phyloP scores from a whole-genome alignment of 2,329 filamentous ascomycete genomes.

The Scytalidium lignicola region DNA sequence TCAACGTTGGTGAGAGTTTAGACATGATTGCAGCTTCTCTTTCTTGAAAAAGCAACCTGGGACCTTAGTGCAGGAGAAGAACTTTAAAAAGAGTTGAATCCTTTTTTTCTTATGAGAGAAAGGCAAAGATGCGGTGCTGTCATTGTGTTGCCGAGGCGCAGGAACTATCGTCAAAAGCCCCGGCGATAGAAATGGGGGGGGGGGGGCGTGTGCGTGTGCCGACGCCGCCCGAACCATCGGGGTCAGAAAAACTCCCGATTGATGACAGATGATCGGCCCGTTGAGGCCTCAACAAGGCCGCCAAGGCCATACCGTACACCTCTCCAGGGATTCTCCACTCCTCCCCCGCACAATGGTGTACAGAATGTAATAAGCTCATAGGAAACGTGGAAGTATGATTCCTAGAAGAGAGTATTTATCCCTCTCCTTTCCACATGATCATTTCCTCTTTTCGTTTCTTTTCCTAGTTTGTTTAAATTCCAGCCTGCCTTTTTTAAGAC shows the following conservation, averaged over 20 bases:
- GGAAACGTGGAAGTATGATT: not conserved
- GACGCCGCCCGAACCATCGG: too few species aligned
- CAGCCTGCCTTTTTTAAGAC: not conserved
- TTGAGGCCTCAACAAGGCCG: not conserved
- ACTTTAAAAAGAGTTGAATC: not conserved
- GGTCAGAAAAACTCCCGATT: too few species aligned
- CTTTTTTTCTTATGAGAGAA: not conserved
- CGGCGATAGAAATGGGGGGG: too few species aligned
- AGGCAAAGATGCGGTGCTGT: not conserved
- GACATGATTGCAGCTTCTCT: slow-evolving; percentile 48
- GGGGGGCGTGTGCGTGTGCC: too few species aligned
- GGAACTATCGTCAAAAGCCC: not conserved
- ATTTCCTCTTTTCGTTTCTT: not conserved
- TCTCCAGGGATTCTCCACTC: not conserved
- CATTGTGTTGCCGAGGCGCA: not conserved
- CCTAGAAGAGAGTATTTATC: not conserved
- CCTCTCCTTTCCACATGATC: not conserved
- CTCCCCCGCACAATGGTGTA: not conserved
- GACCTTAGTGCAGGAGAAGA: not conserved
- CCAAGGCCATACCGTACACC: too few species aligned
- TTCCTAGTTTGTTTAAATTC: not conserved
- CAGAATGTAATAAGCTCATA: too few species aligned
- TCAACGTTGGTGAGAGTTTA: slow-evolving; percentile 66
- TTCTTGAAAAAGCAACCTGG: not conserved
- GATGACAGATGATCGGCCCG: too few species aligned